phyloP scores from a whole-genome alignment of 208 protist species.

The Crithidia mellificae region DNA sequence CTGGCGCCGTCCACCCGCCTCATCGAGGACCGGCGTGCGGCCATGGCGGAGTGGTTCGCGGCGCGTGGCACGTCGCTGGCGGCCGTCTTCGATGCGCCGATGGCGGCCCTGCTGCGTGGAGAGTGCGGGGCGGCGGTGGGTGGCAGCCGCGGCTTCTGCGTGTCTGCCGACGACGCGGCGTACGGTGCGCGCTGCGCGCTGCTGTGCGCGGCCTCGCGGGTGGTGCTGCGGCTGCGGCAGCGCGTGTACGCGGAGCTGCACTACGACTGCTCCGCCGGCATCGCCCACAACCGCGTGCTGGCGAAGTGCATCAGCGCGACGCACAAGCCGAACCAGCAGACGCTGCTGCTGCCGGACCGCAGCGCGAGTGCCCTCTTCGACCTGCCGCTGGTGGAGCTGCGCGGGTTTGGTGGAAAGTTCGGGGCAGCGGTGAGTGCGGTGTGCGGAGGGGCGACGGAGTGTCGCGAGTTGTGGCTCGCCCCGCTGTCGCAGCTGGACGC shows the following conservation, averaged over 20 bases:
- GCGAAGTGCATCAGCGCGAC: slow-evolving; percentile 79
- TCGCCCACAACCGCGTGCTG: slow-evolving; percentile 83
- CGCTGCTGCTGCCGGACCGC: slow-evolving; percentile 65
- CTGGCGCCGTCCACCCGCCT: slow-evolving; percentile 53
- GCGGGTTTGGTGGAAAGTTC: slow-evolving; percentile 85
- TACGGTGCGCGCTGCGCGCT: slow-evolving; percentile 52
- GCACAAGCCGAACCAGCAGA: slow-evolving; percentile 89
- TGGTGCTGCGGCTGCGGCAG: slow-evolving; percentile 62
- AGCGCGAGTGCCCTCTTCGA: slow-evolving; percentile 62
- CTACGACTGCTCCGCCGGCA: slow-evolving; percentile 87
- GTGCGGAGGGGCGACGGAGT: slow-evolving; percentile 42
- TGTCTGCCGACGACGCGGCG: slow-evolving; percentile 21
- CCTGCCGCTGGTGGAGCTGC: slow-evolving; percentile 49
- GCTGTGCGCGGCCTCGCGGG: slow-evolving; percentile 60
- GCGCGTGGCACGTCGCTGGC: slow-evolving; percentile 48
- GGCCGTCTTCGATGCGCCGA: slow-evolving; percentile 54
- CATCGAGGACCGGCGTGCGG: slow-evolving; percentile 49
- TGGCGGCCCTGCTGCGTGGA: slow-evolving; percentile 49
- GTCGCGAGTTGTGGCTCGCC: slow-evolving; percentile 61
- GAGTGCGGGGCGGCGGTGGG: slow-evolving; percentile 15
- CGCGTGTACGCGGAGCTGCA: slow-evolving; percentile 61
- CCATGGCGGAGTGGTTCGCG: slow-evolving; percentile 55
- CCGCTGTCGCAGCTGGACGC: slow-evolving; percentile 24
- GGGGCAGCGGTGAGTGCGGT: slow-evolving; percentile 48
- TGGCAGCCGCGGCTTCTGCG: slow-evolving; percentile 41